Evolutionary conservation across 2,329 filamentous ascomycete species (phyloP), one percentile per base, ranked within the genome.

Genomic region (Claviceps purpurea): DNA sequence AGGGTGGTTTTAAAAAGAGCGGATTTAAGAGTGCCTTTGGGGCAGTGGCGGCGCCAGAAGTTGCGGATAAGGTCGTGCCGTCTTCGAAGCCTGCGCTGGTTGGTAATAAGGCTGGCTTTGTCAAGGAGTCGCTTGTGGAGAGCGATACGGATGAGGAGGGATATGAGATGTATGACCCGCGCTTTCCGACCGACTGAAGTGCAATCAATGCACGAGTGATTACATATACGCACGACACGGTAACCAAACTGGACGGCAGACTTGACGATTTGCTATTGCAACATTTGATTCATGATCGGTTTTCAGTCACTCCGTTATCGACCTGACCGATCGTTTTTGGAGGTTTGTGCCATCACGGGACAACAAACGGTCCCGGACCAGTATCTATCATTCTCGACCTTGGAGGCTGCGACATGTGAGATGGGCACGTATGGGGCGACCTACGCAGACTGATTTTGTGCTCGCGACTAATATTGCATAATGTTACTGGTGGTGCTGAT

Each of bases 11-110:
- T 63, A 89, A 90, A 69, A 93, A 91, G 63, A 83, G 84, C 1
- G 87, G 87, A 0, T 90, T 90, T 66, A 90, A 88, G 68, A 85
- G 82, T 60, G 85, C 85, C 1, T 87, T 89, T 70, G 76, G 77
- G 4, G 70, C 78, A 1, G 74, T 74, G 2, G 74, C 73, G 1
- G 74, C 74, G 1, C 74, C 73, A 65, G 52, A 52, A 61, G 55
- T 26, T 34, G 41, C 41, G 4, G 47, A 50, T 1, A 41, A 55
- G 18, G 10, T 24, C 30, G 18, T 16, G 11, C 22, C 30, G 7
- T 16, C 41, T 16, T 13, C 40, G 11, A 26, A 30, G 26, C 6
- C 34, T 7, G 50, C 24, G 16, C 38, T 34, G 11, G n/a, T 50
- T 3, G 47, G 14, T 5, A 3, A 68, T 20, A 58, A 62, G 34